phyloP scores from a whole-genome alignment of 2,329 filamentous ascomycete genomes.

The Fusarium stilboides region DNA sequence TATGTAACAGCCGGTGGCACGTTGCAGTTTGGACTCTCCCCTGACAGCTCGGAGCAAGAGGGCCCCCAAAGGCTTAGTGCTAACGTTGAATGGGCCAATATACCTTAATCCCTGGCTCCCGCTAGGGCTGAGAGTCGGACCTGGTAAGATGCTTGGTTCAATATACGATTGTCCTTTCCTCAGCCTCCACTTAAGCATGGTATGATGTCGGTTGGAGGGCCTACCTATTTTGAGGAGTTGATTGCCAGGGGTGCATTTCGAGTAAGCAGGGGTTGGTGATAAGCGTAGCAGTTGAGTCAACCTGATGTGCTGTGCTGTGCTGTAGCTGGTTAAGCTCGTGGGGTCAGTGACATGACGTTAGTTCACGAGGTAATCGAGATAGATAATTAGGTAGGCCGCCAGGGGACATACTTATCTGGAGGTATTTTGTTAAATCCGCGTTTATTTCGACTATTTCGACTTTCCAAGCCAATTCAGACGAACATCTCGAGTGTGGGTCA shows the following conservation, averaged over 20 bases:
- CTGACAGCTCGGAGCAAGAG: neutral
- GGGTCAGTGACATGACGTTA: too few species aligned
- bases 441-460: neutral
- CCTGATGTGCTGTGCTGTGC: neutral
- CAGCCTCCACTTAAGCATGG: slow-evolving; percentile 21
- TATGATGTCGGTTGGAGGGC: slow-evolving; percentile 9
- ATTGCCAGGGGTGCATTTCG: slow-evolving; percentile 9
- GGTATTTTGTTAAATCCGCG: slow-evolving; percentile 8
- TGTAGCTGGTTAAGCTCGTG: neutral
- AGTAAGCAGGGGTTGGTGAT: slow-evolving; percentile 4
- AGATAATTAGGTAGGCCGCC: neutral
- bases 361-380: neutral
- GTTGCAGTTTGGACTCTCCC: slow-evolving; percentile 2
- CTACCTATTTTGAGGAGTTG: slow-evolving; percentile 12
- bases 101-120: slow-evolving; percentile 10
- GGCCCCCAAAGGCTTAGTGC: neutral
- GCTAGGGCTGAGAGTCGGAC: slow-evolving; percentile 36
- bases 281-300: neutral
- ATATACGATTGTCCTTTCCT: slow-evolving; percentile 2
- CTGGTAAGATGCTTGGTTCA: slow-evolving; percentile 30
- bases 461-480: neutral
- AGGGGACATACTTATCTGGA: neutral
- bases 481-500: neutral
- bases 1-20: slow-evolving; percentile 7
- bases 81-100: neutral